Conservation (phyloP, 2,329 filamentous ascomycete genomes). For the Chaetomium sp. region DNA sequence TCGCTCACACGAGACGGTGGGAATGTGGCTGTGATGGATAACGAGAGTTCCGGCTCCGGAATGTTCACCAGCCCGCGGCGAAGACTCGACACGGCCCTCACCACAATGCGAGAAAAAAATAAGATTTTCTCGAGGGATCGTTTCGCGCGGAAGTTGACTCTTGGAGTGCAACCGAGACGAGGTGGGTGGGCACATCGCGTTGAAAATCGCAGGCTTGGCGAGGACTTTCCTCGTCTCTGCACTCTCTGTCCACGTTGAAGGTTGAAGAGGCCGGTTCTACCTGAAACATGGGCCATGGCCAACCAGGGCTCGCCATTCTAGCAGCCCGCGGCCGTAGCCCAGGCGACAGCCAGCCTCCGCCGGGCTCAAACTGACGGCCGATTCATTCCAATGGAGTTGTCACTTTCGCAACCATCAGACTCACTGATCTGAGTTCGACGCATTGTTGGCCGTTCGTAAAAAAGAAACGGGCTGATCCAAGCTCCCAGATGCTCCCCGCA, state of each 20-base stretch:
- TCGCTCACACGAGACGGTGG: constrained; percentile 4
- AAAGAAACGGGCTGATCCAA: constrained; percentile 7
- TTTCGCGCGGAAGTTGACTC: not conserved
- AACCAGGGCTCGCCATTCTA: constrained; percentile 29
- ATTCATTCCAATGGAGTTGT: not conserved
- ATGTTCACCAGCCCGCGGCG: not conserved
- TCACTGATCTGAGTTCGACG: constrained; percentile 3
- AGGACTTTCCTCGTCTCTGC: not conserved
- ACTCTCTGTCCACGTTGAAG: constrained; percentile 8
- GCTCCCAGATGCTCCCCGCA: constrained; percentile 6
- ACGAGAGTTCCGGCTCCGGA: constrained; percentile 12
- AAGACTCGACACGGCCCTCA: not conserved
- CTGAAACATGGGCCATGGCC: constrained; percentile 33
- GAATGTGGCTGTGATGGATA: constrained; percentile 15
- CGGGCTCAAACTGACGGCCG: not conserved
- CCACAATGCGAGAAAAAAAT: not conserved
- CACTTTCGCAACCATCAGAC: not conserved
- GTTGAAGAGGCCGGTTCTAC: constrained; percentile 26
- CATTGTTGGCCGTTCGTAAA: constrained; percentile 3
- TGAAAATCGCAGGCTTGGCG: constrained; percentile 14
- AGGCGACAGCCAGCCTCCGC: constrained; percentile 14
- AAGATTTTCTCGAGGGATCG: not conserved
- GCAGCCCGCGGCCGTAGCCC: constrained; percentile 22
- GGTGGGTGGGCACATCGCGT: constrained; percentile 3
- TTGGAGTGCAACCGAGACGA: not conserved